Evolutionary conservation across 2,329 filamentous ascomycete species (phyloP).

Genomic region (Magnaporthiopsis incrustans): DNA sequence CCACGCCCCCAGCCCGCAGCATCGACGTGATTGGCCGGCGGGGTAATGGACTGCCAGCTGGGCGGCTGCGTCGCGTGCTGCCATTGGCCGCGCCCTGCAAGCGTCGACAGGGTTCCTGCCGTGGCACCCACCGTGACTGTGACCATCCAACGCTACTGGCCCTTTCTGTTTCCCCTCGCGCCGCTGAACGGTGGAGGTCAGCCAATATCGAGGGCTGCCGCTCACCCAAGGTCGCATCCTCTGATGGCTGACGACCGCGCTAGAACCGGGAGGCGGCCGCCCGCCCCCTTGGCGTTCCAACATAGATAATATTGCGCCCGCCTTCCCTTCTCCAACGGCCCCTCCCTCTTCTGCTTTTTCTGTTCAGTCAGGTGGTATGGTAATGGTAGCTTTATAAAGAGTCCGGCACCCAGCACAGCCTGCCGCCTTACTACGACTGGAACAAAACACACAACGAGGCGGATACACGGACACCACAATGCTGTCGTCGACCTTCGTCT

Average conservation of each 20-base stretch:
- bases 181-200: conserved; percentile 8
- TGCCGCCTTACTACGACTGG: neutral
- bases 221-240: conserved; percentile 4
- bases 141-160: conserved; percentile 10
- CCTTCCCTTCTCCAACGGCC: neutral
- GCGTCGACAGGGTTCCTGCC: conserved; percentile 8
- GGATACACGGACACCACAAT: conserved; percentile 26
- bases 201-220: conserved; percentile 12
- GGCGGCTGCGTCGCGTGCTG: neutral
- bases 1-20: no score
- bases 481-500: conserved; percentile 36
- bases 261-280: no score
- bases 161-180: conserved; percentile 8
- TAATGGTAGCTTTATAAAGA: no score
- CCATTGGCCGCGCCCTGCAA: conserved; percentile 9
- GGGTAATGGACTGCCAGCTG: neutral
- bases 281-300: neutral
- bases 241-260: no score
- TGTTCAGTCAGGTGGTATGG: no score
- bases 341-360: neutral
- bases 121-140: conserved; percentile 9
- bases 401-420: neutral
- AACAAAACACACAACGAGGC: neutral
- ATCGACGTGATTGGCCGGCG: neutral
- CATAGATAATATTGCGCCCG: neutral